A percentile compares a stretch with the other conserved stretches of the same genome.
Conservation (phyloP, 768 basidiomycete genomes). For the Austroboletus eburneus region DNA sequence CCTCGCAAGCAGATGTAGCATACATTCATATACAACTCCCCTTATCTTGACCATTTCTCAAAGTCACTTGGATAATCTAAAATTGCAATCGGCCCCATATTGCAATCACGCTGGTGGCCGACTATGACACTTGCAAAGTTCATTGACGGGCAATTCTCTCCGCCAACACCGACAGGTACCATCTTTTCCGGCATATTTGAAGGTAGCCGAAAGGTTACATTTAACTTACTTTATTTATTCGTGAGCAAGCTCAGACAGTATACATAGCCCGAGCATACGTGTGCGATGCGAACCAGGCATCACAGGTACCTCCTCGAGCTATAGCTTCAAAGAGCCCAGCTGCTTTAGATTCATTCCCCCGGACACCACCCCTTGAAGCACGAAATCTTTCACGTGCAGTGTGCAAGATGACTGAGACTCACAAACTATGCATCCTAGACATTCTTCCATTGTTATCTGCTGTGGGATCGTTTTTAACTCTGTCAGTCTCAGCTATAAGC, state of each 20-base stretch:
- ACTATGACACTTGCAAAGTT: too few species aligned
- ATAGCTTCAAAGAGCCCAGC: too few species aligned
- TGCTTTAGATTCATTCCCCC: too few species aligned
- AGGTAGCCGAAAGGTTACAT: neutral
- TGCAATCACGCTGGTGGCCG: too few species aligned
- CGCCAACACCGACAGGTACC: too few species aligned
- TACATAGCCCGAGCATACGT: too few species aligned
- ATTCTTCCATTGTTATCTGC: neutral
- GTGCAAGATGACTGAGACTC: neutral
- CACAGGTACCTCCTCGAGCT: too few species aligned
- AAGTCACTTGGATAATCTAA: neutral
- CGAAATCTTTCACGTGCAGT: neutral
- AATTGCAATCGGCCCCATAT: too few species aligned
- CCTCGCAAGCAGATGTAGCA: constrained; percentile 25
- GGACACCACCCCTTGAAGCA: neutral
- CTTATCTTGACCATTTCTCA: constrained; percentile 4
- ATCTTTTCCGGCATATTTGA: neutral
- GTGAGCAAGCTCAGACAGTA: too few species aligned
- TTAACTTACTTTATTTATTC: too few species aligned
- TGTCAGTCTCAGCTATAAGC: neutral
- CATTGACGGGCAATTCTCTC: too few species aligned
- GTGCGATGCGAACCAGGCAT: too few species aligned
- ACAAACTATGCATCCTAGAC: neutral
- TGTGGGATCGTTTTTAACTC: constrained; percentile 1
- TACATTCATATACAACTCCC: constrained; percentile 13